Conservation (phyloP, 148 eudicot species). For the Rhododendron simsii region DNA sequence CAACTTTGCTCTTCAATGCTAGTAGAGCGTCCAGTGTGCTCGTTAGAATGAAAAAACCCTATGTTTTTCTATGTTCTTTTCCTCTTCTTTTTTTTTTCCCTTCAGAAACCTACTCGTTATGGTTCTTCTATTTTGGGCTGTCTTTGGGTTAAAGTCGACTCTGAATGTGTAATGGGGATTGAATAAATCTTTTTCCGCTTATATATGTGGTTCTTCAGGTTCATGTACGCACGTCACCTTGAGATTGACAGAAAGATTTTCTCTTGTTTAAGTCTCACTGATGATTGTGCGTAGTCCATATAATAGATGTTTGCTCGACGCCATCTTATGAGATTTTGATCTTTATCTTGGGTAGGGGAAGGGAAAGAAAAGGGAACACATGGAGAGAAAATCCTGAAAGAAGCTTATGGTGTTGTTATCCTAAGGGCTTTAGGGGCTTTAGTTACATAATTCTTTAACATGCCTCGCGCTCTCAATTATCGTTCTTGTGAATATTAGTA, state of each 20-base stretch:
- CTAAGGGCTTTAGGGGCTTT: too few species aligned
- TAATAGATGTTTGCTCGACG: not conserved
- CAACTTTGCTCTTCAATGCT: not conserved
- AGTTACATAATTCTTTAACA: not conserved
- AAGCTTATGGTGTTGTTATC: not conserved
- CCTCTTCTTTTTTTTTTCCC: not conserved
- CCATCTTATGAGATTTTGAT: not conserved
- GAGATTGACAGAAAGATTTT: not conserved
- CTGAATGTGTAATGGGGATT: not conserved
- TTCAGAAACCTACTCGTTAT: not conserved
- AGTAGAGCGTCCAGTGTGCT: constrained; percentile 4
- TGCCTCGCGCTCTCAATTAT: not conserved
- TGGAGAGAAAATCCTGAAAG: not conserved
- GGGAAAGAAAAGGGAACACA: not conserved
- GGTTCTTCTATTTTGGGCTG: not conserved
- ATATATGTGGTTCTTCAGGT: not conserved
- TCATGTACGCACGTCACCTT: not conserved
- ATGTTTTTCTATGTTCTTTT: not conserved
- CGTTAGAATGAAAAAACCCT: not conserved
- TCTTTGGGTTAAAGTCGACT: not conserved
- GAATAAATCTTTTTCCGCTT: not conserved
- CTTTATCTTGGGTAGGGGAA: not conserved
- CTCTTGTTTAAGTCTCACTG: not conserved
- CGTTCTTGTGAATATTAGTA: not conserved
- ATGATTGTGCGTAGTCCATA: not conserved